Base-by-base conservation (phyloP, 2,329 filamentous ascomycete species). In the Penicillium sp. region DNA sequence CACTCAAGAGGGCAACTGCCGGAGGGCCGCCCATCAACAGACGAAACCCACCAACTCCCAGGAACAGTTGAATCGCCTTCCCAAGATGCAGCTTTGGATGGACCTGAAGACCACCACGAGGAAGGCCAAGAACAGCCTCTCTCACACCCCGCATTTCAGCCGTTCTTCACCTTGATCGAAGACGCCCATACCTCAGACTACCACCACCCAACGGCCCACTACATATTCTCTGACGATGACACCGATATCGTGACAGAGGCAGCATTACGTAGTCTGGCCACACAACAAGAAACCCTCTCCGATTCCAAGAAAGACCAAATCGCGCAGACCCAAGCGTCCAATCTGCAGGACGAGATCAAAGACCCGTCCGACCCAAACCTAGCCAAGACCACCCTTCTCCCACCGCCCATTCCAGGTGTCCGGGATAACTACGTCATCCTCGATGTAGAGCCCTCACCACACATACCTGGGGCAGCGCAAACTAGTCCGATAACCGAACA, bases 171-270 rank as follows among this genome's bases (percentile, higher is more conserved):
- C 1, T 81, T 97, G 42, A 82, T 97, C 63, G 86, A 90, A 70
- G 92, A 96, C 73, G 77, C 83, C 12, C 83, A 85, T n/a, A 87
- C 85, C 9, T 83, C 86, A 67, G 85, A 90, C 46, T 89, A 91
- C 61, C 83, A 91, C 68, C 93, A 97, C 72, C 94, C 93, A 1
- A 86, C 85, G 53, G 86, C 96, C 1, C 91, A 93, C 77, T 97
- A 97, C 78, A 84, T 97, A 69, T 97, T 99, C 78, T 85, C 86
- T 66, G 93, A 97, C 74, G 94, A 97, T 75, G 92, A 97, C 70
- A 84, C 87, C 2, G 89, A 93, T 47, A 79, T 89, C 45, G 80
- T 96, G 38, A 89, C 89, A 1, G 82, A 86, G 38, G 87, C 89
- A 2, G 82, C 83, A 6, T 74, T 87, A 58, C 79, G 81, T 35